Base-by-base conservation (phyloP, 129 eudicot genomes). In the Centella asiatica region DNA sequence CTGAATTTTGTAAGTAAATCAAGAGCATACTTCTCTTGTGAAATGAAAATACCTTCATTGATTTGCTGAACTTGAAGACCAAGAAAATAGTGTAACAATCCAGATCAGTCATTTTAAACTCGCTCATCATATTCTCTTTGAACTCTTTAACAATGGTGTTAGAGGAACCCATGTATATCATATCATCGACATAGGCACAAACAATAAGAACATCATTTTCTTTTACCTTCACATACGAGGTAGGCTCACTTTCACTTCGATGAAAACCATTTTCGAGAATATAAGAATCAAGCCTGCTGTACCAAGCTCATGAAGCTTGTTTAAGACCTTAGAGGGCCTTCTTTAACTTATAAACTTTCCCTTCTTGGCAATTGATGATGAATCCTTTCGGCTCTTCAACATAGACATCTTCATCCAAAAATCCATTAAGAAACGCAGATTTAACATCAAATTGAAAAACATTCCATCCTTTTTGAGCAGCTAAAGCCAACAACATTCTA, bases 401-500 rank as follows among this genome's bases (percentile, higher is more conserved):
- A 44, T 22, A 62, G 0, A 62, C 53, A 10, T 62, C 53, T 7
- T 62, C 67, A 10, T 15, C 22, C n/a, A 62, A 37, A 2, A 20
- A 29, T 0, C 67, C 67, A 19, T 62, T 44, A 0, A 42, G 37
- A 18, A 62, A 44, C 0, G 52, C 67, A 39, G 10, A 62, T n/a
- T 40, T 62, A 11, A 62, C 52, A 42, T 62, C 67, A 22, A 62
- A 26, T 27, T 40, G 67, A 42, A 18, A 39, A 20, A 23, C 25
- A 40, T 2, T 40, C 67, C n/a, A n/a, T n/a, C n/a, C n/a, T n/a
- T n/a, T n/a, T n/a, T n/a, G n/a, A n/a, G n/a, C n/a, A n/a, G n/a
- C 6, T 12, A 62, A 20, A 4, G 17, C 53, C 5, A 44, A 42
- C 1, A 62, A 15, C 4, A 45, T 6, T 44, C 54, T 44, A 2